Conservation (phyloP, 768 basidiomycete species). For the Filobasidium wieringae region DNA sequence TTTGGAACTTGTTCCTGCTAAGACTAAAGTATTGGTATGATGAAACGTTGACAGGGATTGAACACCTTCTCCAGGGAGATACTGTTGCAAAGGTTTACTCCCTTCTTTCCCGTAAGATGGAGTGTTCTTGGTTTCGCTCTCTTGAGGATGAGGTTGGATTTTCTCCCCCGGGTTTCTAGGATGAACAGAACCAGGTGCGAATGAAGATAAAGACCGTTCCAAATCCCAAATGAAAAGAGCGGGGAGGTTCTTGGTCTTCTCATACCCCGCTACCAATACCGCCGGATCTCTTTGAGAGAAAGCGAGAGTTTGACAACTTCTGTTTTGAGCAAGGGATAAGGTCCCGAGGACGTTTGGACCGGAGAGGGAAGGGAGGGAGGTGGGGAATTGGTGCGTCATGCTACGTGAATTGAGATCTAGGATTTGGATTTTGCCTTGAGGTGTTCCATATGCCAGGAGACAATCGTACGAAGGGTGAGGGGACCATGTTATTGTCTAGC, state of each 20-base stretch:
- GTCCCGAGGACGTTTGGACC: constrained; percentile 10
- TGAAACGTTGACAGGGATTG: constrained; percentile 18
- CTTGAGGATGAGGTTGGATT: background rate
- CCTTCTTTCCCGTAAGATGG: background rate
- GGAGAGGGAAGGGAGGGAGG: background rate
- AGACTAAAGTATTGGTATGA: constrained; percentile 3
- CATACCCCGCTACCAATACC: constrained; percentile 9
- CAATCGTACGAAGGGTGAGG: constrained; percentile 6
- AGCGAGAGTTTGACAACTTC: constrained; percentile 6
- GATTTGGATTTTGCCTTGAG: background rate
- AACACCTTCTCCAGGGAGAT: constrained; percentile 14
- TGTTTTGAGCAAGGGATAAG: constrained; percentile 16
- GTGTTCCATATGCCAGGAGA: background rate
- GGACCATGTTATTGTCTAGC: constrained; percentile 29
- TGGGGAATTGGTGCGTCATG: background rate
- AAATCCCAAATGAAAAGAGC: constrained; percentile 12
- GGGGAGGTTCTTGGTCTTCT: constrained; percentile 9
- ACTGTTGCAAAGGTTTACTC: constrained; percentile 8
- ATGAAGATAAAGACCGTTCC: background rate
- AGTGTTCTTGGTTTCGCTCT: background rate
- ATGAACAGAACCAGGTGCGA: background rate
- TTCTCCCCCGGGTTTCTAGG: background rate
- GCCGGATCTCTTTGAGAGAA: constrained; percentile 9
- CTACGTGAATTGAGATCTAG: background rate
- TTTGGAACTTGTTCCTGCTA: constrained; percentile 1